phyloP scores from a whole-genome alignment of 495 filamentous ascomycete species.

The Cercophora samala region DNA sequence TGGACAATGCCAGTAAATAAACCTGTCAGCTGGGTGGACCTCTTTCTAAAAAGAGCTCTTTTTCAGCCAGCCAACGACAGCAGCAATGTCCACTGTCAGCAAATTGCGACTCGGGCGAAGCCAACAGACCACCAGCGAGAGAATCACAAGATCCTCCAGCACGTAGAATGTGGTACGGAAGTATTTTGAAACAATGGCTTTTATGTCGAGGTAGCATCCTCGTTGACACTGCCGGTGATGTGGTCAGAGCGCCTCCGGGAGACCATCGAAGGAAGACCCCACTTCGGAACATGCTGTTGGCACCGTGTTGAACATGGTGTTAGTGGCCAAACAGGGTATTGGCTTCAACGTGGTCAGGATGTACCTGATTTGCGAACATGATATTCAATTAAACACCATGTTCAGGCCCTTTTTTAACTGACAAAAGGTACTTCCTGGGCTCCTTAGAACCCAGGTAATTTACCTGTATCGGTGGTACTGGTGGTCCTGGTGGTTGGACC shows the following conservation, averaged over 20 bases:
- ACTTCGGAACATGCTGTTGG: no score
- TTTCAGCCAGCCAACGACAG: not conserved
- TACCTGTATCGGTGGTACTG: no score
- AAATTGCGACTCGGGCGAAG: not conserved
- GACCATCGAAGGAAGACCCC: no score
- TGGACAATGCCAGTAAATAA: slow-evolving; percentile 16
- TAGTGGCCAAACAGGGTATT: no score
- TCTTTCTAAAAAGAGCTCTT: not conserved
- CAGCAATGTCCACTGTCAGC: not conserved
- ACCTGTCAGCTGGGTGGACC: not conserved
- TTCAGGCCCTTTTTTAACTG: no score
- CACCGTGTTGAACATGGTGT: no score
- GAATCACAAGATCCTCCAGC: not conserved
- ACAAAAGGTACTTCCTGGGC: no score
- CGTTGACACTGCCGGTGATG: slow-evolving; percentile 15
- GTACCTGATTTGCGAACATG: no score
- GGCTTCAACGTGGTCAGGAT: no score
- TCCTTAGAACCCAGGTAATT: no score
- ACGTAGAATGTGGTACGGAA: slow-evolving; percentile 13
- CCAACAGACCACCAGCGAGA: not conserved
- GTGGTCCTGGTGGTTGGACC: no score
- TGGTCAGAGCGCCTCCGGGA: slow-evolving; percentile 18
- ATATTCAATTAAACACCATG: no score
- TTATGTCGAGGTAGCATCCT: slow-evolving; percentile 18
- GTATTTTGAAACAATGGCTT: slow-evolving; percentile 21